Percentiles rank a stretch among this genome's conserved stretches.
Evolutionary conservation across 23 red algal species (phyloP).

Genomic region (Gracilaria vermiculophylla): DNA sequence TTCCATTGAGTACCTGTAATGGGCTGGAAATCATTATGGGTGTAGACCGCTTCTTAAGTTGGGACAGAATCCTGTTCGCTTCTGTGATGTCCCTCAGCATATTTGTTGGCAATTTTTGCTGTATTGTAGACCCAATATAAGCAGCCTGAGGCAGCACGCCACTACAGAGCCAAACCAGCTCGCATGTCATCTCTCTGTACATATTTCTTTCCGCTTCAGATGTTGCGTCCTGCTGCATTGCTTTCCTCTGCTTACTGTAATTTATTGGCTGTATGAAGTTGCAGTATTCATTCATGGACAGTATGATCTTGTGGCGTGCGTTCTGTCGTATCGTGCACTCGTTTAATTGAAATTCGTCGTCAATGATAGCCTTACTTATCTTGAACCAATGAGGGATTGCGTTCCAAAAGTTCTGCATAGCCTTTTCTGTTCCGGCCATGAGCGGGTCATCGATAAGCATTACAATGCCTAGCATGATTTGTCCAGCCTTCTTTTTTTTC

Average conservation of each 20-base stretch:
- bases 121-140: neutral
- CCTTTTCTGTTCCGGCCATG: neutral
- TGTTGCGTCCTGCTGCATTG: neutral
- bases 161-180: constrained; percentile 25
- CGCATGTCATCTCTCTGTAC: neutral
- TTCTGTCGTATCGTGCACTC: neutral
- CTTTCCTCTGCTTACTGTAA: neutral
- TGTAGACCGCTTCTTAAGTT: no score
- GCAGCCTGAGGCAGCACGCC: constrained; percentile 19
- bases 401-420: neutral
- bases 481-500: neutral
- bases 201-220: neutral
- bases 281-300: constrained; percentile 20
- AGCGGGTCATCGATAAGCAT: constrained; percentile 12
- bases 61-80: no score
- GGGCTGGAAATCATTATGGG: no score
- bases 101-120: neutral
- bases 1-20: no score
- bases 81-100: no score
- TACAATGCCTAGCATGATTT: neutral
- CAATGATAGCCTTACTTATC: constrained; percentile 8
- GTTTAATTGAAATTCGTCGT: constrained; percentile 28
- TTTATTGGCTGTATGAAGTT: neutral
- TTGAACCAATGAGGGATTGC: neutral
- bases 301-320: neutral